A percentile compares a stretch with the other conserved stretches of the same genome.
Conservation (phyloP, 1,139 yeast species). For the Diutina ranongensis region DNA sequence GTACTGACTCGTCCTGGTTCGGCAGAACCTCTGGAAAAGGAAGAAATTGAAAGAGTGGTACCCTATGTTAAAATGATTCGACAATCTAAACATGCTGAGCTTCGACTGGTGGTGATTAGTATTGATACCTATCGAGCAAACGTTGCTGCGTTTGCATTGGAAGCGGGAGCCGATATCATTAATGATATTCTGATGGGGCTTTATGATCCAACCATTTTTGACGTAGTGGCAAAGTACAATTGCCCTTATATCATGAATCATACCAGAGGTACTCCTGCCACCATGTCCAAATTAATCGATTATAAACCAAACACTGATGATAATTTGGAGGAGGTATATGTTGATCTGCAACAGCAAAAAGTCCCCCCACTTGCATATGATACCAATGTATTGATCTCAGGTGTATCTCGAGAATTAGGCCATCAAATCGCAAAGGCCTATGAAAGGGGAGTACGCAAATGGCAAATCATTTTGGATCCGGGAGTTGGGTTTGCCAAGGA, state of each 20-base stretch:
- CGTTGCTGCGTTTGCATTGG: conserved; percentile 62
- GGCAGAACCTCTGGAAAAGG: conserved; percentile 41
- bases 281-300: conserved; percentile 52
- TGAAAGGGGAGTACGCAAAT: conserved; percentile 56
- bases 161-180: conserved; percentile 80
- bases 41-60: conserved; percentile 54
- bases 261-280: conserved; percentile 70
- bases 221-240: conserved; percentile 52
- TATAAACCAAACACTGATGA: conserved; percentile 37
- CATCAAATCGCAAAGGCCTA: conserved; percentile 46
- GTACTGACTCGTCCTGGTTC: conserved; percentile 87
- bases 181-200: conserved; percentile 86
- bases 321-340: conserved; percentile 26
- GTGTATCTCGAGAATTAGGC: conserved; percentile 55
- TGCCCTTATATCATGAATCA: conserved; percentile 81
- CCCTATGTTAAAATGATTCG: conserved; percentile 62
- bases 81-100: conserved; percentile 14
- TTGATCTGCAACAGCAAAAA: conserved; percentile 22
- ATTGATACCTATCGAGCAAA: conserved; percentile 73
- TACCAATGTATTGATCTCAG: conserved; percentile 22
- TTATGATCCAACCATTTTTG: conserved; percentile 52
- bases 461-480: conserved; percentile 91
- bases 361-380: conserved; percentile 8
- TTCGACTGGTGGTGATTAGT: conserved; percentile 46
- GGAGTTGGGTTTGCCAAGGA: conserved; percentile 92